Base-by-base conservation (phyloP, 495 filamentous ascomycete genomes). In the Penicillium soppii region DNA sequence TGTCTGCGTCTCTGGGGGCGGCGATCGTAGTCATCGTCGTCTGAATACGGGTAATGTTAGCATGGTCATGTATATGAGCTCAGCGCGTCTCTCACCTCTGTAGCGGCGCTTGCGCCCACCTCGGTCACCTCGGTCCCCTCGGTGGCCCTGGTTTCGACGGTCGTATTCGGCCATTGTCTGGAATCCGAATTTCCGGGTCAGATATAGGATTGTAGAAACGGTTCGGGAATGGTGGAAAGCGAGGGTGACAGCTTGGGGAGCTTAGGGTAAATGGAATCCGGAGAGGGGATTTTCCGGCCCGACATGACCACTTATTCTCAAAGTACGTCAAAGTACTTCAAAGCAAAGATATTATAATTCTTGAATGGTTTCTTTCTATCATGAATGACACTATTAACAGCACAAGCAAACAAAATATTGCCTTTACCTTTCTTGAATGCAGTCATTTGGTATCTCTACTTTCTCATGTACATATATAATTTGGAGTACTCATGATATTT, bases 21-120 rank as follows among this genome's bases (percentile, higher is more conserved):
- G 58, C 88, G 84, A 56, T 89, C 84, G 58, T 81, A 77, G 43
- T 91, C 84, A 60, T 91, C 84, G 54, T 95, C 89, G 47, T 94
- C 90, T 85, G 39, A 23, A 29, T n/a, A 27, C 25, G 27, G 1
- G 25, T 35, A 38, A 8, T 43, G 47, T 54, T 37, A 61, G 60
- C 44, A 40, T 35, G 42, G 15, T 25, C 35, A n/a, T 48, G 26
- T 20, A 46, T 10, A 33, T 17, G 41, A 47, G 52, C 46, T 43
- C 16, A 20, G 25, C 40, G 29, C 39, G 32, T 57, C 40, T 54
- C 65, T 62, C 38, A 82, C 82, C 82, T 79, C 81, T 70, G 57
- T 75, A 78, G 26, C 79, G 74, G 38, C 82, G 69, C 70, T 91
- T 94, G 61, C 88, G 82, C 57, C 84, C 79, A 62, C 82, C 80